Evolutionary conservation across 768 basidiomycete genomes (phyloP).

Genomic region (Lactarius evosmus): DNA sequence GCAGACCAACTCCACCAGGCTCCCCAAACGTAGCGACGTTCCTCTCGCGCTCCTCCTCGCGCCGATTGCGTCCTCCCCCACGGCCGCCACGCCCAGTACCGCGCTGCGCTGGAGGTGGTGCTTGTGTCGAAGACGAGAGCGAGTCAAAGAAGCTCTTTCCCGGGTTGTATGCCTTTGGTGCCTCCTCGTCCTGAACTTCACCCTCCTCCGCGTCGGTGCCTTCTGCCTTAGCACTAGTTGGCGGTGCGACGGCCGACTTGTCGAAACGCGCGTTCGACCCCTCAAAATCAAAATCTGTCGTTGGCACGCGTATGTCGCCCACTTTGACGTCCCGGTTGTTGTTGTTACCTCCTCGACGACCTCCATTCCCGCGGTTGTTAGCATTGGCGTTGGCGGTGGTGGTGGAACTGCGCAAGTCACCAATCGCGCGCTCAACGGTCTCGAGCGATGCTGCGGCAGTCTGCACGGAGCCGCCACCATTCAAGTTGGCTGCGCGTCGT

Average conservation of each 20-base stretch:
- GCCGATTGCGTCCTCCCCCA: constrained; percentile 58
- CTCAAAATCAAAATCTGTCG: constrained; percentile 80
- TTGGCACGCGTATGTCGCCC: constrained; percentile 54
- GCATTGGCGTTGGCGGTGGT: constrained; percentile 32
- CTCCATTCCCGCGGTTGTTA: constrained; percentile 40
- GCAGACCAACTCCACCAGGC: constrained; percentile 70
- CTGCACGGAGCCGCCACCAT: constrained; percentile 52
- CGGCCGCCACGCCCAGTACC: constrained; percentile 46
- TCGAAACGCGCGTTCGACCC: constrained; percentile 77
- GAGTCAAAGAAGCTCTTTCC: constrained; percentile 81
- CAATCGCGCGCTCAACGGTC: constrained; percentile 59
- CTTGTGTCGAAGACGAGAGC: constrained; percentile 48
- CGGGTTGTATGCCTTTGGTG: constrained; percentile 63
- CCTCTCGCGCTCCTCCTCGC: constrained; percentile 80
- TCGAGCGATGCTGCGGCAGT: constrained; percentile 73
- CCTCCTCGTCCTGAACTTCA: constrained; percentile 37
- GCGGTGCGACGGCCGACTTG: constrained; percentile 51
- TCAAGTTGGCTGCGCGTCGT: constrained; percentile 33
- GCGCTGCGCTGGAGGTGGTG: constrained; percentile 35
- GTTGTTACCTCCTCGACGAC: constrained; percentile 25
- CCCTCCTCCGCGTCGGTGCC: constrained; percentile 37
- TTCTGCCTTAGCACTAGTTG: constrained; percentile 30
- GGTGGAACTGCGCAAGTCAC: constrained; percentile 43
- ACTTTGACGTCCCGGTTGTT: constrained; percentile 32
- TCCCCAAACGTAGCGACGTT: constrained; percentile 89